Evolutionary conservation across 2,329 filamentous ascomycete genomes (phyloP), one percentile per base, ranked within the genome.

Genomic region (Plectosphaerella sp.): DNA sequence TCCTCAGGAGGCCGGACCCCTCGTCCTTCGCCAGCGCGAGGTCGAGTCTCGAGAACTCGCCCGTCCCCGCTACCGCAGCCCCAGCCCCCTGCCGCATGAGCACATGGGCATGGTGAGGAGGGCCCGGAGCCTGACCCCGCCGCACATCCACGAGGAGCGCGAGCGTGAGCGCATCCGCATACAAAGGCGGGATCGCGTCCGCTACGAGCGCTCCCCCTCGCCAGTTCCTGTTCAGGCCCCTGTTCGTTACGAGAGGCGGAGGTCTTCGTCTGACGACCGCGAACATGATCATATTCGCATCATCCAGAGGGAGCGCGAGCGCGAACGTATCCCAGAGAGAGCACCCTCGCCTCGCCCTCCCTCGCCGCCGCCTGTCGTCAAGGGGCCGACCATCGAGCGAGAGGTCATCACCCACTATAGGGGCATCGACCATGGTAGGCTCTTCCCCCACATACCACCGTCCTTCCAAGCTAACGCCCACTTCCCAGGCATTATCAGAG

Each of bases 341-440:
- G 72, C 73, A 9, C 73, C 78, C 18, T 67, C 77, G 18, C 75
- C 78, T 11, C 78, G 80, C 18, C 81, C 82, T 4, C 76, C 78
- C 12, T 78, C 79, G 9, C 77, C 79, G n/a, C 81, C 80, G 45
- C 79, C 80, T 57, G 78, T 88, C 45, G 86, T 94, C 61, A 80
- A 84, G 42, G 85, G 86, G 18, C 91, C 91, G 35, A 88, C 87
- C 1, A 90, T 96, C 60, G 89, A 93, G 69, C 84, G 93, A 63
- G 89, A 96, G 65, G 85, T 96, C 53, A 92, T 95, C 58, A 95
- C 90, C 0, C 89, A 94, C 70, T 93, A 94, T 66, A 82, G 86
- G 53, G 88, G 93, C 64, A 87, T 95, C 60, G 89, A 96, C 64
- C 90, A 96, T 70, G 91, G 89, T 90, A 75, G 65, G 83, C 68